phyloP scores from a whole-genome alignment of 129 eudicot genomes.

The Flaveria ramosissima region DNA sequence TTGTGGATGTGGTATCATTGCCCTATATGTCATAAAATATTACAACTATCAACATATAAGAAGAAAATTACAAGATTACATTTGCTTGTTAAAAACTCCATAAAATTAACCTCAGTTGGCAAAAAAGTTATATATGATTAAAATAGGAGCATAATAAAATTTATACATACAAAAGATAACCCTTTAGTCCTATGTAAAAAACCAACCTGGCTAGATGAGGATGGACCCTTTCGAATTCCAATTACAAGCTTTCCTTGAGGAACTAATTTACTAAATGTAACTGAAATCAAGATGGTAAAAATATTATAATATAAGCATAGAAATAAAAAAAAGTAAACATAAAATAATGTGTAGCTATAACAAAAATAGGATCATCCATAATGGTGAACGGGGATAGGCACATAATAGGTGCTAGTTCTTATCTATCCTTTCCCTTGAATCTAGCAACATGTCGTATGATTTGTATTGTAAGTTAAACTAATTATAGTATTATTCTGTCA shows the following conservation, averaged over 20 bases:
- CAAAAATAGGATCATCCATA: no score
- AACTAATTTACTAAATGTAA: slow-evolving; percentile 63
- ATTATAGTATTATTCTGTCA: no score
- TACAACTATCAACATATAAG: background rate
- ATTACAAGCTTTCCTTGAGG: slow-evolving; percentile 66
- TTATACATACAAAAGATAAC: no score
- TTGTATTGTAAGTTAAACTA: no score
- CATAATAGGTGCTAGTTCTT: no score
- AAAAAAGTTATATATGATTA: no score
- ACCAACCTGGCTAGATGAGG: slow-evolving; percentile 44
- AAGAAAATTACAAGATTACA: background rate
- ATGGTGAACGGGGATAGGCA: no score
- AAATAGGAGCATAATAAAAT: no score
- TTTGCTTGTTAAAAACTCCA: background rate
- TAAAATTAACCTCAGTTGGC: background rate
- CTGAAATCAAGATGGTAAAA: slow-evolving; percentile 39
- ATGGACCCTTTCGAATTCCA: slow-evolving; percentile 54
- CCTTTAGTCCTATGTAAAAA: no score
- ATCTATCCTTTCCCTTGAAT: no score
- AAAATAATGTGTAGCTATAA: background rate
- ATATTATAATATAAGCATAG: slow-evolving; percentile 10
- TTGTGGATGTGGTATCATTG: background rate
- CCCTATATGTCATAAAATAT: background rate
- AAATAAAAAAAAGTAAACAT: background rate
- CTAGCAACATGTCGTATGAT: no score